Percentiles rank a stretch among this genome's conserved stretches.
These are phyloP conservation scores for Arthrinium puccinioides DNA, from an alignment of 2,329 filamentous ascomycete species.

Conservation along the genomic window DNA sequence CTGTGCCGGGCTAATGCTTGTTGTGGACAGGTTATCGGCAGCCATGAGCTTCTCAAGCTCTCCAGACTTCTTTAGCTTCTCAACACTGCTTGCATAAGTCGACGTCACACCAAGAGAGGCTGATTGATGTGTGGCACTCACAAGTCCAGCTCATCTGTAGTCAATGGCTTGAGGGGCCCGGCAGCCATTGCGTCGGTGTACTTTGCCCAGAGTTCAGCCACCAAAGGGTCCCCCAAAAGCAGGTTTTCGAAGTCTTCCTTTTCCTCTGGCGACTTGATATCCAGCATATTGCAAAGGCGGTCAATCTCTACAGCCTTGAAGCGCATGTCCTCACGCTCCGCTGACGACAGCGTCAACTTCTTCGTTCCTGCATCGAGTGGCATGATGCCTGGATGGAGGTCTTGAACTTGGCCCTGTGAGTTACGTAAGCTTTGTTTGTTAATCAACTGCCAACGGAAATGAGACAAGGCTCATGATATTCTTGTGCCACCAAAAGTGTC, in stretches of 20 bases:
- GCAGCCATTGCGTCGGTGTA: not conserved
- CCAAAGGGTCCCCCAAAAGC: not conserved
- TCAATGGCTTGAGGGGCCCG: not conserved
- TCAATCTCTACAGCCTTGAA: not conserved
- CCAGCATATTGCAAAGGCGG: not conserved
- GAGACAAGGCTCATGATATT: no score
- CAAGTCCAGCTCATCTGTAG: constrained; percentile 2
- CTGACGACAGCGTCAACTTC: constrained; percentile 1
- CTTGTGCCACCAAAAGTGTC: no score
- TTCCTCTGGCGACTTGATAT: not conserved
- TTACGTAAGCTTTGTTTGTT: no score
- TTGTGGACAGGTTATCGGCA: constrained; percentile 1
- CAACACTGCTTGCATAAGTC: not conserved
- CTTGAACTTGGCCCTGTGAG: no score
- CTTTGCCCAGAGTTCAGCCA: not conserved
- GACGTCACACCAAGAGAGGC: not conserved
- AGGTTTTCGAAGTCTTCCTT: not conserved
- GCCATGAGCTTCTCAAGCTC: constrained; percentile 4
- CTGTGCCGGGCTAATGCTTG: constrained; percentile 2
- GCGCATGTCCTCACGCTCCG: not conserved
- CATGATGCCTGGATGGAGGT: no score
- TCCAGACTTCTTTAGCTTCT: constrained; percentile 3
- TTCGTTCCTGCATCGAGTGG: not conserved
- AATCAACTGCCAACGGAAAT: no score
- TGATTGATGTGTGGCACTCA: not conserved